phyloP scores from a whole-genome alignment of 2,329 filamentous ascomycete genomes.

The Dactylonectria estremocensis region DNA sequence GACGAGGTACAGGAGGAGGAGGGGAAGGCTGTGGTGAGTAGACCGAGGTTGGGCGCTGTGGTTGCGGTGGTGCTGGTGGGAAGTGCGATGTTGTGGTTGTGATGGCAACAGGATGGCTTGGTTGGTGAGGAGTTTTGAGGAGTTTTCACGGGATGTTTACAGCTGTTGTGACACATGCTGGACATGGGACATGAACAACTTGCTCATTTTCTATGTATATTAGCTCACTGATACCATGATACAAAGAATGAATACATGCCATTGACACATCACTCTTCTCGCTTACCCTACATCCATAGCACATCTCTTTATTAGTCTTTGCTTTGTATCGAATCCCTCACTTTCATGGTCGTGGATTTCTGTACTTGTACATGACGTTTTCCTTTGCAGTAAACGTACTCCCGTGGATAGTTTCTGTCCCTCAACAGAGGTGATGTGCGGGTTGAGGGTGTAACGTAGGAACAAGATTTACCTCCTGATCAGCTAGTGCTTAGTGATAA shows the following conservation, averaged over 20 bases:
- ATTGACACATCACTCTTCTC: neutral
- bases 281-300: neutral
- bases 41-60: conserved; percentile 33
- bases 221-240: conserved; percentile 13
- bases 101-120: neutral
- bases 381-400: too few relatives aligned
- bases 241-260: conserved; percentile 13
- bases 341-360: too few relatives aligned
- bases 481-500: too few relatives aligned
- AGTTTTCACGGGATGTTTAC: conserved; percentile 4
- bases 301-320: too few relatives aligned
- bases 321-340: too few relatives aligned
- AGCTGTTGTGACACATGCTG: conserved; percentile 28
- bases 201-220: conserved; percentile 24
- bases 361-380: too few relatives aligned
- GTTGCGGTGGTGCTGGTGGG: conserved; percentile 36
- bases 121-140: neutral
- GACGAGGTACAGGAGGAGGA: conserved; percentile 52
- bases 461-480: too few relatives aligned
- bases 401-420: too few relatives aligned
- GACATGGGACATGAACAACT: conserved; percentile 24
- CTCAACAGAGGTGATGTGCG: too few relatives aligned
- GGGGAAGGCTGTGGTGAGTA: conserved; percentile 22
- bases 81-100: conserved; percentile 36
- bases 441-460: too few relatives aligned